Evolutionary conservation across 2,329 filamentous ascomycete genomes (phyloP).

Genomic region (Chaetomium sp.): DNA sequence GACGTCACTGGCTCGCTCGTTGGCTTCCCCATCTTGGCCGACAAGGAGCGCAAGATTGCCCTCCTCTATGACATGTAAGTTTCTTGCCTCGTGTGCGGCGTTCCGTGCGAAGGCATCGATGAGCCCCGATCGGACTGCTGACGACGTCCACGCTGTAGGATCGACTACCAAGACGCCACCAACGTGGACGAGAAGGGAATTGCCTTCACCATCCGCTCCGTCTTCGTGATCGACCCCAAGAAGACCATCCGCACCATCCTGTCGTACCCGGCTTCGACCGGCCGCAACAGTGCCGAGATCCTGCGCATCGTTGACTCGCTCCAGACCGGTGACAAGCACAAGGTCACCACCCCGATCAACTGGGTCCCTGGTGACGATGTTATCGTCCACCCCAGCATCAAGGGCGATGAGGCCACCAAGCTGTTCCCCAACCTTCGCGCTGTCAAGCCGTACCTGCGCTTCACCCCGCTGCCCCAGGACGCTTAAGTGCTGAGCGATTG

Average conservation of each 20-base stretch:
- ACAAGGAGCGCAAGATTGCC: slow-evolving; percentile 70
- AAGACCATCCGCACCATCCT: slow-evolving; percentile 92
- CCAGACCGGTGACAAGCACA: slow-evolving; percentile 81
- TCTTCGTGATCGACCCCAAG: slow-evolving; percentile 89
- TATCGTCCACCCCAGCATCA: slow-evolving; percentile 78
- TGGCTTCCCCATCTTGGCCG: slow-evolving; percentile 73
- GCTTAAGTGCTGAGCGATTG: slow-evolving; percentile 22
- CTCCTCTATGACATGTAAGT: slow-evolving; percentile 71
- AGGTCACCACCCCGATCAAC: slow-evolving; percentile 82
- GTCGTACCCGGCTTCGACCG: slow-evolving; percentile 86
- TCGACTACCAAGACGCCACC: slow-evolving; percentile 74
- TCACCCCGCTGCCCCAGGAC: slow-evolving; percentile 59
- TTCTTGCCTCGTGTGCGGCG: too few relatives aligned
- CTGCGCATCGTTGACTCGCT: slow-evolving; percentile 73
- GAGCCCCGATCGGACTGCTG: neutral
- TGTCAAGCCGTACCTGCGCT: slow-evolving; percentile 68
- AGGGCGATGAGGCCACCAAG: slow-evolving; percentile 77
- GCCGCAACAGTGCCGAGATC: slow-evolving; percentile 74
- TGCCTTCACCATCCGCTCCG: slow-evolving; percentile 88
- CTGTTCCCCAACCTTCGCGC: slow-evolving; percentile 73
- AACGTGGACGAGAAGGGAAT: slow-evolving; percentile 77
- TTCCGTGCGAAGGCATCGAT: neutral
- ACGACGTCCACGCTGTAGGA: slow-evolving; percentile 34
- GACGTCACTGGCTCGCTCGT: slow-evolving; percentile 67
- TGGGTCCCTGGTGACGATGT: slow-evolving; percentile 87